These are phyloP conservation scores for Aureobasidium sp. DNA, from an alignment of 2,329 filamentous ascomycete genomes.

Conservation along the genomic window DNA sequence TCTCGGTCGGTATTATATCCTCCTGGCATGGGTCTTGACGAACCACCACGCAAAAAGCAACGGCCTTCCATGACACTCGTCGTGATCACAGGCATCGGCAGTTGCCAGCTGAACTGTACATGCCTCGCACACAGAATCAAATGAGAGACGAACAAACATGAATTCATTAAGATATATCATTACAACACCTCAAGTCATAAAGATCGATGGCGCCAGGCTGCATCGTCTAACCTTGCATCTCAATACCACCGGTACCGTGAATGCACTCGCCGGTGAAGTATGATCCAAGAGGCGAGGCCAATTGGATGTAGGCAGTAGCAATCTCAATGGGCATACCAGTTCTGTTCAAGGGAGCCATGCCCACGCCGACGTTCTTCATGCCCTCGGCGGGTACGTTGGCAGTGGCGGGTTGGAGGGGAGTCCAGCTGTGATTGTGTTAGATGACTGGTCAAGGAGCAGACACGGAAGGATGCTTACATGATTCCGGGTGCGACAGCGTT, in stretches of 20 bases:
- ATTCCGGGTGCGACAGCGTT: constrained; percentile 29
- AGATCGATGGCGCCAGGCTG: no score
- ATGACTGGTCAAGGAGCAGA: no score
- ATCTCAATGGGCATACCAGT: constrained; percentile 26
- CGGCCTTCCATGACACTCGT: no score
- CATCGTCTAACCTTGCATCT: constrained; percentile 22
- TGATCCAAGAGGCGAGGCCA: constrained; percentile 21
- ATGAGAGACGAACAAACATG: not conserved
- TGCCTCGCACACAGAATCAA: fast-evolving
- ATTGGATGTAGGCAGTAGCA: constrained; percentile 22
- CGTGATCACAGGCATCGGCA: no score
- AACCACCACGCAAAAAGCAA: no score
- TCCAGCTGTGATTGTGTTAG: constrained; percentile 22
- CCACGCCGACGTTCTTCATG: constrained; percentile 20
- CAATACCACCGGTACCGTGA: constrained; percentile 20
- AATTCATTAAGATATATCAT: not conserved
- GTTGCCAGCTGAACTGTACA: no score
- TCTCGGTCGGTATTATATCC: no score
- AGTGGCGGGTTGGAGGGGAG: constrained; percentile 33
- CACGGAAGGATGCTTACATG: no score
- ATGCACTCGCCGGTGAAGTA: constrained; percentile 22
- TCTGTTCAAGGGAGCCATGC: constrained; percentile 20
- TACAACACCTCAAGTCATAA: no score
- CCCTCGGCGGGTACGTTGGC: constrained; percentile 27
- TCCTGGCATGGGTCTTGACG: no score